phyloP scores from a whole-genome alignment of 2,329 filamentous ascomycete genomes.

The Harringtonia lauricola region DNA sequence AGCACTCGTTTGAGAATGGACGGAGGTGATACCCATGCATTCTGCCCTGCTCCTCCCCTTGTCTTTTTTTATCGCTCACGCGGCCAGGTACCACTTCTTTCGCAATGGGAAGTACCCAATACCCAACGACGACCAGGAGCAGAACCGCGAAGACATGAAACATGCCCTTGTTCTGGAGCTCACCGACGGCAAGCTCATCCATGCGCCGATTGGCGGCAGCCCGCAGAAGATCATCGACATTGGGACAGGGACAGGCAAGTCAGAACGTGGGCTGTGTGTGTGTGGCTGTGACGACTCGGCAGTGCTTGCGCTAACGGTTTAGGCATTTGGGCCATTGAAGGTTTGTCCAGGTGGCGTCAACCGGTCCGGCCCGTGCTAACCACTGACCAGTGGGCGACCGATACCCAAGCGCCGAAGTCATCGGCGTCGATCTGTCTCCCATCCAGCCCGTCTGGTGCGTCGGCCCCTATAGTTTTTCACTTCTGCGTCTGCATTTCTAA shows the following conservation, averaged over 20 bases:
- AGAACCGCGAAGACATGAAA: conserved; percentile 21
- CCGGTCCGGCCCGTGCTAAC: not conserved
- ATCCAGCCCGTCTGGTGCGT: conserved; percentile 34
- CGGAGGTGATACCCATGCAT: not conserved
- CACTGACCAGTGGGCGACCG: conserved; percentile 1
- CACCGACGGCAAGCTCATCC: conserved; percentile 6
- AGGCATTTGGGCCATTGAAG: conserved; percentile 23
- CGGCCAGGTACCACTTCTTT: conserved; percentile 16
- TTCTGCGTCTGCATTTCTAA: not conserved
- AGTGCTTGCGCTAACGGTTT: not conserved
- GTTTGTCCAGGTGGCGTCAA: not conserved
- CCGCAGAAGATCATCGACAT: conserved; percentile 8
- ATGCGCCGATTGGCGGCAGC: conserved; percentile 5
- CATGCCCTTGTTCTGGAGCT: conserved; percentile 22
- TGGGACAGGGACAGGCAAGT: conserved; percentile 6
- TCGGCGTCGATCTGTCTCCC: conserved; percentile 26
- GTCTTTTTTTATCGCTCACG: too few species aligned
- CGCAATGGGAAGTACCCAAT: conserved; percentile 16
- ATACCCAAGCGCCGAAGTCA: conserved; percentile 6
- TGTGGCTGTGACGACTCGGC: too few species aligned
- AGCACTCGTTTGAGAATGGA: conserved; percentile 8
- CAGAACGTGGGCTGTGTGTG: too few species aligned
- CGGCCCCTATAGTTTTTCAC: conserved; percentile 18
- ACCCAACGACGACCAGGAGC: conserved; percentile 18
- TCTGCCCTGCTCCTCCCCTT: not conserved